These are phyloP conservation scores for Aspergillus texensis DNA, from an alignment of 2,329 filamentous ascomycete species.

Conservation along the genomic window DNA sequence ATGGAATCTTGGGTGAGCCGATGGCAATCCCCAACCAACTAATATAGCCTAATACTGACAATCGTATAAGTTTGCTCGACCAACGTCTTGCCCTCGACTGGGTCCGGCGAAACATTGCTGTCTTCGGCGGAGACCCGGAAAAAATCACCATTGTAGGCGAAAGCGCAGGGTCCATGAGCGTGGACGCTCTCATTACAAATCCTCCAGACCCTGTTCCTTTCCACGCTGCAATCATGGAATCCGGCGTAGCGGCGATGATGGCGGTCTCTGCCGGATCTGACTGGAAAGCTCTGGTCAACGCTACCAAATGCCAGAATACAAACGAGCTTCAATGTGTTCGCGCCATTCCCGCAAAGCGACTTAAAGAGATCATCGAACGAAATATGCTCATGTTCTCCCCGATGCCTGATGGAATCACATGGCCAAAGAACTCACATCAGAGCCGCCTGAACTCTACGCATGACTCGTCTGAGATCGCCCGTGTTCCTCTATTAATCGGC, in stretches of 20 bases:
- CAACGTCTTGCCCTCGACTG: conserved; percentile 25
- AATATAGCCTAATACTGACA: background rate
- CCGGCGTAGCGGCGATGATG: background rate
- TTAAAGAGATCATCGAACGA: background rate
- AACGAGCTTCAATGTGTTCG: background rate
- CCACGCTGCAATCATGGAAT: conserved; percentile 33
- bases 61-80: conserved; percentile 14
- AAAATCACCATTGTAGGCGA: conserved; percentile 33
- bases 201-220: conserved; percentile 27
- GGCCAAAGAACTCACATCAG: background rate
- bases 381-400: background rate
- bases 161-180: conserved; percentile 24
- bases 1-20: conserved; percentile 21
- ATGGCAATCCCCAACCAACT: background rate
- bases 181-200: conserved; percentile 24
- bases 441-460: background rate
- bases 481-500: conserved; percentile 31
- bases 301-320: background rate
- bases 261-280: background rate
- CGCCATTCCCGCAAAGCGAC: background rate
- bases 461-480: conserved; percentile 14
- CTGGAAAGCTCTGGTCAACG: background rate
- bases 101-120: conserved; percentile 33
- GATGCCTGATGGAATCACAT: background rate
- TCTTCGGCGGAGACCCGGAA: conserved; percentile 33